Evolutionary conservation across 306 rosid species (phyloP), one percentile per base, ranked within the genome.

Genomic region (Lablab purpureus): DNA sequence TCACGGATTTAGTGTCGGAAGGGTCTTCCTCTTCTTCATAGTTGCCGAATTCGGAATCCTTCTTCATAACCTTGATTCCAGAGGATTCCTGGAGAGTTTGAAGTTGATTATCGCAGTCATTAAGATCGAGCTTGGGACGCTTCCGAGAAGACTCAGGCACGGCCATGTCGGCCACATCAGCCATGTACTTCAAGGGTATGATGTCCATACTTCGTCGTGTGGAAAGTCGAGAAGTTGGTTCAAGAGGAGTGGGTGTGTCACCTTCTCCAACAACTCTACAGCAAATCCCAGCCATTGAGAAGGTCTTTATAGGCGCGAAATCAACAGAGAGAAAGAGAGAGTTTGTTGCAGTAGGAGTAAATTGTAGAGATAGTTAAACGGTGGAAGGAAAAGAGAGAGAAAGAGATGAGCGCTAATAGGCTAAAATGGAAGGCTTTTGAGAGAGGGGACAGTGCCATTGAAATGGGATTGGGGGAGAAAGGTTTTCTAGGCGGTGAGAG

Each of bases 241-340:
- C 89, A 6, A 85, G 80, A 5, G 88, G 54, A 6, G 90, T 58
- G 4, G 91, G 21, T 0, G 96, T 19, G 17, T 94, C 97, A 13
- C 85, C 81, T 32, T 94, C 94, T 8, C 91, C 93, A 7, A 89
- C 91, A 73, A 88, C 83, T n/a, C 91, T 93, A 60, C 94, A 94
- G 76, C 98, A 94, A 59, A 90, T 92, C 28, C 90, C 96, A 71
- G 96, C 96, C 98, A 94, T 93, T 65, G 49, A 43, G 5, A 3
- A 3, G 17, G 1, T 10, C 2, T 40, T 10, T 40, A 40, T 40
- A 40, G 45, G 12, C 45, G 13, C 45, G 45, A 40, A 40, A 40
- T 40, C 12, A 40, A 40, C 45, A 40, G 45, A 40, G 23, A 50
- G 52, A 50, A 7, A 51, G 10, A 51, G 58, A 51, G 58, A 40